A percentile compares a stretch with the other conserved stretches of the same genome.
These are phyloP conservation scores for Castanea crenata DNA, from an alignment of 306 rosid genomes.

Conservation along the genomic window DNA sequence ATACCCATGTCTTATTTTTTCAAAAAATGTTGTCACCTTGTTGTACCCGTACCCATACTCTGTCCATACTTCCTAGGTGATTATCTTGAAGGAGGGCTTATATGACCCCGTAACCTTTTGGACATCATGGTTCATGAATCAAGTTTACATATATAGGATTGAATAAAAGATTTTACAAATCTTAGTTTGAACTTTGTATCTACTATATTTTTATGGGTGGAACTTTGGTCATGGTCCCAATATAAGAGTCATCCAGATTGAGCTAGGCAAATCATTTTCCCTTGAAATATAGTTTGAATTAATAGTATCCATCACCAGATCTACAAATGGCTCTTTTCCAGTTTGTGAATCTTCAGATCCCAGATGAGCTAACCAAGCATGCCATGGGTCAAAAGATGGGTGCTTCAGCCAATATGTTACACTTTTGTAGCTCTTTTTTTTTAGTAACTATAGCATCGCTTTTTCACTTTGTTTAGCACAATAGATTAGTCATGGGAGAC, in stretches of 20 bases:
- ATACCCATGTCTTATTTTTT: no score
- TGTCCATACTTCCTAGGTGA: no score
- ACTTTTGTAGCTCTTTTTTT: neutral
- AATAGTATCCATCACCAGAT: neutral
- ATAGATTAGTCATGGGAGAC: neutral
- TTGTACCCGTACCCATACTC: no score
- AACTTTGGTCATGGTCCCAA: neutral
- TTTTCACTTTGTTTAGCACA: slow-evolving; percentile 11
- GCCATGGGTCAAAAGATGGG: neutral
- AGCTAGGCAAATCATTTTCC: neutral
- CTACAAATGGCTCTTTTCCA: neutral
- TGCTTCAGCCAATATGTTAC: neutral
- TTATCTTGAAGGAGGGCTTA: neutral
- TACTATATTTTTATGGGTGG: neutral
- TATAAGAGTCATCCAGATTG: neutral
- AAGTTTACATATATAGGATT: neutral
- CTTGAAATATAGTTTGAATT: no score
- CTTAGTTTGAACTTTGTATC: neutral
- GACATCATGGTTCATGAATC: neutral
- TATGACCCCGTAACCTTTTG: neutral
- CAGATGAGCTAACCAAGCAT: neutral
- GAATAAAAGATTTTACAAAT: neutral
- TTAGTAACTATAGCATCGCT: neutral
- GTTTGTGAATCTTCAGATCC: slow-evolving; percentile 17
- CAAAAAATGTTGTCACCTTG: no score